Evolutionary conservation across 1,139 yeast genomes (phyloP).

Genomic region (Petasospora fabianii): DNA sequence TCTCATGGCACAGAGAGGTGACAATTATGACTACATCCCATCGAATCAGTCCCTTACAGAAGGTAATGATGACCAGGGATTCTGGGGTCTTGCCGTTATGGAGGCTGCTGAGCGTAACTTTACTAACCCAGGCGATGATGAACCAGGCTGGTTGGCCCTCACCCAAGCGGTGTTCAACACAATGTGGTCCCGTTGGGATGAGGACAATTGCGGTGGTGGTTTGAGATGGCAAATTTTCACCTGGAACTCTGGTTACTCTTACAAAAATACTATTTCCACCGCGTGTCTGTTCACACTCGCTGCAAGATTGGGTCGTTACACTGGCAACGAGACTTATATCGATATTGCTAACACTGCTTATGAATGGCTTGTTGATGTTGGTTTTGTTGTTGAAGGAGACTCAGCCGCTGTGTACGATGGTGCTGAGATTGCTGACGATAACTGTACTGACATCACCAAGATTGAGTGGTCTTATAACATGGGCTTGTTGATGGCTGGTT

Average conservation of each 20-base stretch:
- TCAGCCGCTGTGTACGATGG: conserved; percentile 52
- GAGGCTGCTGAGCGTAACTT: conserved; percentile 88
- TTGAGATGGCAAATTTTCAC: conserved; percentile 94
- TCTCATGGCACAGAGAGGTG: conserved; percentile 72
- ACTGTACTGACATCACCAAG: conserved; percentile 47
- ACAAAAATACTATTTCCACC: conserved; percentile 84
- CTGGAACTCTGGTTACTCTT: conserved; percentile 92
- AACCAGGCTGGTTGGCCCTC: conserved; percentile 69
- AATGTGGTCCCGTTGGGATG: conserved; percentile 88
- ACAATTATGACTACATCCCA: conserved; percentile 73
- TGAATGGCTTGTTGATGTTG: conserved; percentile 55
- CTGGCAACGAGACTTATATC: conserved; percentile 55
- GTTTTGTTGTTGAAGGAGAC: conserved; percentile 39
- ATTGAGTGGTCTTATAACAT: conserved; percentile 62
- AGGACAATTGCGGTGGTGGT: conserved; percentile 74
- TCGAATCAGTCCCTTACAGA: conserved; percentile 89
- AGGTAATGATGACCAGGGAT: conserved; percentile 96
- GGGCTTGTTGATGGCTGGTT: conserved; percentile 56
- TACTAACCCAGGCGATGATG: conserved; percentile 57
- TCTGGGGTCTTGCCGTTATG: conserved; percentile 93
- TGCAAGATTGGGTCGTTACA: conserved; percentile 81
- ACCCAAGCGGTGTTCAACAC: conserved; percentile 83
- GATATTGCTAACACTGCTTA: conserved; percentile 56
- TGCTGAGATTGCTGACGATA: conserved; percentile 42
- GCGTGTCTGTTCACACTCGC: conserved; percentile 87